Evolutionary conservation across 2,329 filamentous ascomycete species (phyloP).

Genomic region (Clarireedia homoeocarpa): DNA sequence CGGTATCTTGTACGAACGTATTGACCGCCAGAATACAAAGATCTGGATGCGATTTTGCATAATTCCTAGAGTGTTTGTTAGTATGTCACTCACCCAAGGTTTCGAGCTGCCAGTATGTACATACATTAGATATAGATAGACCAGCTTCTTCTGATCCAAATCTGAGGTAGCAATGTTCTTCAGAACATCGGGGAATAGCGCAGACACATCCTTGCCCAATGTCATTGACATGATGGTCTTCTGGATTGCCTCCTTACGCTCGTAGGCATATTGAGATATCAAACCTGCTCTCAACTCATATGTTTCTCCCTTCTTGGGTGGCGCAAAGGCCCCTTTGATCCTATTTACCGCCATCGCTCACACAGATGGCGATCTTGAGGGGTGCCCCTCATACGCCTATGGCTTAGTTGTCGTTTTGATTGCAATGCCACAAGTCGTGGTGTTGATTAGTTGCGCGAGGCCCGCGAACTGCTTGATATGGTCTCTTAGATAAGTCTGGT

Average conservation of each 20-base stretch:
- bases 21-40: slow-evolving; percentile 98
- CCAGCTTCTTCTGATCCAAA: slow-evolving; percentile 97
- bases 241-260: slow-evolving; percentile 97
- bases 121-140: slow-evolving; percentile 95
- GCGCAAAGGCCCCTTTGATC: slow-evolving; percentile 87
- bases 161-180: slow-evolving; percentile 97
- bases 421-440: slow-evolving; percentile 19
- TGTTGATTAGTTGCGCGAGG: background rate
- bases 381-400: slow-evolving; percentile 30
- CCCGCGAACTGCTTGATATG: background rate
- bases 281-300: slow-evolving; percentile 93
- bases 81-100: background rate
- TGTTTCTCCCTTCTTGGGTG: slow-evolving; percentile 93
- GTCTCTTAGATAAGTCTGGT: background rate
- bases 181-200: slow-evolving; percentile 91
- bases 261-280: slow-evolving; percentile 98
- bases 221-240: slow-evolving; percentile 99
- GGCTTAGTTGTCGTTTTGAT: slow-evolving; percentile 16
- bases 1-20: slow-evolving; percentile 97
- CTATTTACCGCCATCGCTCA: slow-evolving; percentile 84
- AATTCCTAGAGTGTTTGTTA: slow-evolving; percentile 61
- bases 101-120: background rate
- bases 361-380: slow-evolving; percentile 32
- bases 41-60: slow-evolving; percentile 97
- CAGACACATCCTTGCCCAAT: slow-evolving; percentile 94